Conservation (phyloP, 352 stramenopile species). For the Phytophthora lateralis region DNA sequence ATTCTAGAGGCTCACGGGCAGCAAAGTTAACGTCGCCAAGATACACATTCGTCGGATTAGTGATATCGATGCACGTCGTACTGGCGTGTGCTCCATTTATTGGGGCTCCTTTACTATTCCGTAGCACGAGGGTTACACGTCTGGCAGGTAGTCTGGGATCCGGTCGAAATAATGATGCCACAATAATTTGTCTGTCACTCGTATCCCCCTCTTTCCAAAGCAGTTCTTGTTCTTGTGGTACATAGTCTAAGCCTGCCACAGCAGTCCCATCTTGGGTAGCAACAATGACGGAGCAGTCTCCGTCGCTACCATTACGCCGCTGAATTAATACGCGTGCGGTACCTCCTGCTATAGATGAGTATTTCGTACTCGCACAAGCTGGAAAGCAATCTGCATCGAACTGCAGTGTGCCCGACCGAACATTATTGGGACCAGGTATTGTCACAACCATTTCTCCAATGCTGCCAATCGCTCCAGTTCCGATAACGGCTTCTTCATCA, state of each 20-base stretch:
- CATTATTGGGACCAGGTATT: slow-evolving; percentile 69
- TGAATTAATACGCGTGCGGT: slow-evolving; percentile 57
- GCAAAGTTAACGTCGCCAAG: slow-evolving; percentile 66
- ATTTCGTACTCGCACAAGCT: slow-evolving; percentile 51
- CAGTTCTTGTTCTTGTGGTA: slow-evolving; percentile 37
- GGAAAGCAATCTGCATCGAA: slow-evolving; percentile 77
- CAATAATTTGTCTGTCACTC: slow-evolving; percentile 51
- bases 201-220: slow-evolving; percentile 61
- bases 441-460: slow-evolving; percentile 52
- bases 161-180: slow-evolving; percentile 44
- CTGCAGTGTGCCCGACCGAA: slow-evolving; percentile 51
- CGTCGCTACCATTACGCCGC: slow-evolving; percentile 59
- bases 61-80: slow-evolving; percentile 48
- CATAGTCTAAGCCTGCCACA: slow-evolving; percentile 55
- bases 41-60: slow-evolving; percentile 43
- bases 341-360: slow-evolving; percentile 51
- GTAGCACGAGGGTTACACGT: slow-evolving; percentile 49
- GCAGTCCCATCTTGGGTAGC: slow-evolving; percentile 54
- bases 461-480: slow-evolving; percentile 42
- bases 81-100: slow-evolving; percentile 39
- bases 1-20: slow-evolving; percentile 28
- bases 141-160: slow-evolving; percentile 32
- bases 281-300: slow-evolving; percentile 45
- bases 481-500: slow-evolving; percentile 24
- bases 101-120: slow-evolving; percentile 25